Evolutionary conservation across 2,329 filamentous ascomycete species (phyloP).

Genomic region (Cladosporium velox): DNA sequence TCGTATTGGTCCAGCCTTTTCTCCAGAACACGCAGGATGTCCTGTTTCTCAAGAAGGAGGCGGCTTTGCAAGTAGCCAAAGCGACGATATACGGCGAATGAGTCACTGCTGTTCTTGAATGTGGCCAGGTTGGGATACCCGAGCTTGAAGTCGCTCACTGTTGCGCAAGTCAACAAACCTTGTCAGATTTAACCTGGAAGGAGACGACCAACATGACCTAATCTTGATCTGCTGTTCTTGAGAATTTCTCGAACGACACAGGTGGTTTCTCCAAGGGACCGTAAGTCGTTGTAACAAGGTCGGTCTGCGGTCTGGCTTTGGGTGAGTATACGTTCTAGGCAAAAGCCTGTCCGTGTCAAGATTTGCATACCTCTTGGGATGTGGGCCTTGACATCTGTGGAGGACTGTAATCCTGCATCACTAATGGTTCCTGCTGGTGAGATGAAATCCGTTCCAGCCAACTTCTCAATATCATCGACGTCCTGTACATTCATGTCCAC

Average conservation of each 20-base stretch:
- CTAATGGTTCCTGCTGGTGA: background rate
- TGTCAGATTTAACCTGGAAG: too few species aligned
- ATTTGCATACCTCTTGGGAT: background rate
- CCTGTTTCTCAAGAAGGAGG: conserved; percentile 38
- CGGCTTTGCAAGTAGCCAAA: conserved; percentile 47
- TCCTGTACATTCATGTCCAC: background rate
- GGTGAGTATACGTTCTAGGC: background rate
- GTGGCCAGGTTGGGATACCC: conserved; percentile 44
- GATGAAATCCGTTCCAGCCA: background rate
- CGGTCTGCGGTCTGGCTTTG: background rate
- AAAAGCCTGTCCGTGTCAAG: background rate
- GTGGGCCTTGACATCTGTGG: too few species aligned
- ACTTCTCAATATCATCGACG: conserved; percentile 9
- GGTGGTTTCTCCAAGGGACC: background rate
- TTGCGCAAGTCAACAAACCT: too few species aligned
- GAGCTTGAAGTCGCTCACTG: background rate
- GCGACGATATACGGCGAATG: conserved; percentile 46
- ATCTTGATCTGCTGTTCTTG: background rate
- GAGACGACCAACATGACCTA: background rate
- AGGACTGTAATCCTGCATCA: too few species aligned
- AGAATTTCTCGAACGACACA: too few species aligned
- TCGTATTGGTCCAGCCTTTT: conserved; percentile 2
- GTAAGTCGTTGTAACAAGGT: background rate
- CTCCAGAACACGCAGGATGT: conserved; percentile 35
- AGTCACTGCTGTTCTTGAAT: conserved; percentile 44